These are phyloP conservation scores for Carex cristatella DNA, from an alignment of 176 grass and related monocot species.

Conservation along the genomic window DNA sequence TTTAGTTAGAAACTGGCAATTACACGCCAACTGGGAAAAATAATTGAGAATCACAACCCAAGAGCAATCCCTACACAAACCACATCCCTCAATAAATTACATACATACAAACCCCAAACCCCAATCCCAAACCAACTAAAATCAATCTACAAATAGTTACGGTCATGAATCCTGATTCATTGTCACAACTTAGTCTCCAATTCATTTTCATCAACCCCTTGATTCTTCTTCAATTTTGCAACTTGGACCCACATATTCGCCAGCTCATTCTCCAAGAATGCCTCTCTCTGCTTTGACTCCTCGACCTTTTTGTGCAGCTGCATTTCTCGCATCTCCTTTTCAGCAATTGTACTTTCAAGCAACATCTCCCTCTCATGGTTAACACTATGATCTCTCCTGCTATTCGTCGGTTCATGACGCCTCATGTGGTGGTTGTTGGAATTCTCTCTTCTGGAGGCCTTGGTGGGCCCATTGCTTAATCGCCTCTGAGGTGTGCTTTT, in stretches of 20 bases:
- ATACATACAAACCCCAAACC: conserved; percentile 44
- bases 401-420: conserved; percentile 53
- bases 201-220: conserved; percentile 47
- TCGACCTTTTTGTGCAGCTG: conserved; percentile 75
- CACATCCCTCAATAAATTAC: conserved; percentile 36
- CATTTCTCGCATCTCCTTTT: conserved; percentile 77
- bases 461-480: conserved; percentile 43
- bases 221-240: conserved; percentile 79
- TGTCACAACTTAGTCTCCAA: conserved; percentile 35
- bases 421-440: conserved; percentile 32
- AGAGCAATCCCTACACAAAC: conserved; percentile 18
- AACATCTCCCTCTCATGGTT: conserved; percentile 59
- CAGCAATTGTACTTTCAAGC: conserved; percentile 50
- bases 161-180: background rate
- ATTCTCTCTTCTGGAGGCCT: conserved; percentile 48
- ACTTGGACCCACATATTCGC: conserved; percentile 98
- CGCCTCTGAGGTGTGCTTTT: conserved; percentile 73
- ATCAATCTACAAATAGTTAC: conserved; percentile 26
- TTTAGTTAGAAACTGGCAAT: conserved; percentile 13
- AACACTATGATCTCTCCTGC: conserved; percentile 46
- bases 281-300: conserved; percentile 85
- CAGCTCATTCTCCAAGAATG: conserved; percentile 85
- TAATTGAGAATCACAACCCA: conserved; percentile 7
- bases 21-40: conserved; percentile 1
- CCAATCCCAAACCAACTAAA: conserved; percentile 36